Evolutionary conservation across 2,329 filamentous ascomycete genomes (phyloP), one percentile per base, ranked within the genome.

Genomic region (Alternaria sp.): DNA sequence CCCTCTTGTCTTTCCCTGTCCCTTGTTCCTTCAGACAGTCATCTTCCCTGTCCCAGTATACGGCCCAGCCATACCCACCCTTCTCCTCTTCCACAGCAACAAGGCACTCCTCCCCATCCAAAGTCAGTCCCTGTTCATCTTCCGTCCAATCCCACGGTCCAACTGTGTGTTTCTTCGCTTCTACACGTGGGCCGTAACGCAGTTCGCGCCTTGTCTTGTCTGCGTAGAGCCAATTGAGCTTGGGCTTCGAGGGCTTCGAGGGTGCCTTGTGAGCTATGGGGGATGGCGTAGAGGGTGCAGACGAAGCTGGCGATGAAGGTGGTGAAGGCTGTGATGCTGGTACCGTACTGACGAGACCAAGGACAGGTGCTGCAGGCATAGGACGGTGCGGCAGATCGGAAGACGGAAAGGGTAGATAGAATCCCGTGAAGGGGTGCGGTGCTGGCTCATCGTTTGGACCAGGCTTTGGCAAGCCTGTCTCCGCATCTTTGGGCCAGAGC

Each of bases 141-240:
- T 88, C 85, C 1, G 86, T 92, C 89, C 92, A 96, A 70, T 92
- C 90, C 90, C 91, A 97, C 3, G 91, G 89, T 22, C 92, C 93
- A 53, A 94, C 86, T 60, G 89, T 81, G 77, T 97, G 91, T 30
- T 84, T 87, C 50, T 89, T 82, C 38, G 91, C 92, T 65, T 91
- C 89, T 44, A 87, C 87, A n/a, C 91, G 87, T 9, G 89, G 88
- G 3, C 88, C 88, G 68, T 90, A 89, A 66, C 85, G 86, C 38
- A 90, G 62, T 72, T 89, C 85, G 45, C 85, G 78, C 1, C 87
- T 89, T 14, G 86, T 77, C 36, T 82, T 84, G 71, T 90, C 86
- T 3, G 86, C 84, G 67, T 89, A 91, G 20, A 91, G 83, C 89
- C 89, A 91, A 64, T 90, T 90, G 54, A 91, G 75, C 74, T 89